Percentiles rank a stretch among this genome's conserved stretches.
phyloP scores from a whole-genome alignment of 257 asterid genomes.

The Craterostigma plantagineum region DNA sequence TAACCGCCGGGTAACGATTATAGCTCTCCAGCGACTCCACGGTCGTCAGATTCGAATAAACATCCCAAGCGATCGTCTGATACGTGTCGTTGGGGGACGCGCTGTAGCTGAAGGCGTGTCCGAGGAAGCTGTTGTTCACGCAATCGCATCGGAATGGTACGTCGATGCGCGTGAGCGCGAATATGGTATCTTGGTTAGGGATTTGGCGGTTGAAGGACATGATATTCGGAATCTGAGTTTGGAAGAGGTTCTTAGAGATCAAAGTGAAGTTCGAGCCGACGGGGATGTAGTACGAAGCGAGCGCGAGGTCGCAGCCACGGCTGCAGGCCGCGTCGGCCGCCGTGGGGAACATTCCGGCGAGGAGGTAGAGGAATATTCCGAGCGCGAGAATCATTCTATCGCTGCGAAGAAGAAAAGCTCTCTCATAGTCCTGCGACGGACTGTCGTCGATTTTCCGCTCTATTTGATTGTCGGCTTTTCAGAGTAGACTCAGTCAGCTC shows the following conservation, averaged over 20 bases:
- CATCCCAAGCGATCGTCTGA: constrained; percentile 8
- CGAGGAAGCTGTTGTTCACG: constrained; percentile 25
- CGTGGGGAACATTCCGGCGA: constrained; percentile 14
- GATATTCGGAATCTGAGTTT: constrained; percentile 8
- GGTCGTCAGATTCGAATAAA: constrained; percentile 50
- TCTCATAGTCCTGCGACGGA: too few species aligned
- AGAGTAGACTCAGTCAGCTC: too few species aligned
- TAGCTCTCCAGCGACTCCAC: constrained; percentile 16
- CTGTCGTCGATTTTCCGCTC: too few species aligned
- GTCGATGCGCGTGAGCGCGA: constrained; percentile 21
- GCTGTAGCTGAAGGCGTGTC: constrained; percentile 27
- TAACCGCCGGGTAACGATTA: constrained; percentile 22
- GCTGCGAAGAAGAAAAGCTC: not conserved
- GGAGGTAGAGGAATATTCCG: constrained; percentile 7
- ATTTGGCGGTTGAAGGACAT: constrained; percentile 25
- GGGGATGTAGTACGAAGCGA: constrained; percentile 47
- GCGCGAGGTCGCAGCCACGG: constrained; percentile 48
- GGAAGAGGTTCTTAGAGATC: constrained; percentile 14
- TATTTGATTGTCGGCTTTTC: too few species aligned
- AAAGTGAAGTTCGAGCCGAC: constrained; percentile 12
- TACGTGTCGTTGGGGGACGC: constrained; percentile 25
- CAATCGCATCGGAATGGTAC: constrained; percentile 74
- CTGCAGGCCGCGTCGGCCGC: constrained; percentile 34
- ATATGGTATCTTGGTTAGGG: constrained; percentile 28
- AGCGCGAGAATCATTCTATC: constrained; percentile 14